Evolutionary conservation across 2,329 filamentous ascomycete species (phyloP).

Genomic region (Ascochyta rabiei): DNA sequence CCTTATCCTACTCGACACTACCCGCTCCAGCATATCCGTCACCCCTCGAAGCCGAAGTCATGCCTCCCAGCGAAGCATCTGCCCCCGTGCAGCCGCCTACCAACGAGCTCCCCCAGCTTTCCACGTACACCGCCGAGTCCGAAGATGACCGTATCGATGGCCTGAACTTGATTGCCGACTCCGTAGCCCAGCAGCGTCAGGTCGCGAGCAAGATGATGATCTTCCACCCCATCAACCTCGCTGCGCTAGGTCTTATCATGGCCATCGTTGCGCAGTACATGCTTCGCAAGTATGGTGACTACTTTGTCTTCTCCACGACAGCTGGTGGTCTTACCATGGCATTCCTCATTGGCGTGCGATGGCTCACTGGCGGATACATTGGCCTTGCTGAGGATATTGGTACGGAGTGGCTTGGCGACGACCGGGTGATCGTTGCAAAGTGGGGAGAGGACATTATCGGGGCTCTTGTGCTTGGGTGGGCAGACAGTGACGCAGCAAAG

Average conservation of each 20-base stretch:
- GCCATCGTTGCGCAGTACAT: constrained; percentile 50
- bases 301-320: constrained; percentile 63
- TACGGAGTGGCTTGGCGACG: constrained; percentile 66
- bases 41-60: constrained; percentile 42
- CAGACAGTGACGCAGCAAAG: constrained; percentile 55
- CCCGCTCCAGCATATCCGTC: constrained; percentile 45
- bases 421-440: constrained; percentile 64
- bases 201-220: constrained; percentile 65
- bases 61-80: constrained; percentile 45
- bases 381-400: constrained; percentile 65
- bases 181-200: constrained; percentile 81
- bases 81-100: constrained; percentile 24
- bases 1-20: constrained; percentile 53
- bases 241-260: constrained; percentile 48
- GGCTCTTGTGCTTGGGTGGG: constrained; percentile 70
- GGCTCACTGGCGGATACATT: constrained; percentile 67
- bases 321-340: constrained; percentile 67
- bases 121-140: constrained; percentile 59
- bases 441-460: constrained; percentile 74
- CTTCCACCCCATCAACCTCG: constrained; percentile 46
- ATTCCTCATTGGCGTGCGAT: constrained; percentile 67
- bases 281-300: constrained; percentile 54
- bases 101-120: constrained; percentile 61
- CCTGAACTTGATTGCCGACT: constrained; percentile 77
- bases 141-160: constrained; percentile 69